Base-by-base conservation (phyloP, 2,329 filamentous ascomycete species). In the Phyllosticta capitalensis region DNA sequence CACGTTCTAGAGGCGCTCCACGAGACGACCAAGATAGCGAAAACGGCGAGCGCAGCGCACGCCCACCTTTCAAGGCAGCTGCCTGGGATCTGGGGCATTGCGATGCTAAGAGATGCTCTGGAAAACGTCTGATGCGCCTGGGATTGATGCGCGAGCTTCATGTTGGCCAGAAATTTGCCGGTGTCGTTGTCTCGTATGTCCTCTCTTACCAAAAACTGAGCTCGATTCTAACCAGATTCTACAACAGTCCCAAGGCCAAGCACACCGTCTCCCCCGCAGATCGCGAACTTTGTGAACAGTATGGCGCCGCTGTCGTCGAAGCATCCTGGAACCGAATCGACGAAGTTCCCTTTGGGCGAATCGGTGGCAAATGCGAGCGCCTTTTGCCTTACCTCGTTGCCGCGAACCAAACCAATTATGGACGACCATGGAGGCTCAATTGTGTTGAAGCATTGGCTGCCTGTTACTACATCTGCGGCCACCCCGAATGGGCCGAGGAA, bases 41-140 rank as follows among this genome's bases (percentile, higher is more conserved):
- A 19, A 65, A 67, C 52, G 67, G 65, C 63, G 66, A 61, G 59
- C 65, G 20, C 55, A 64, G 24, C 67, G 64, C 48, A 63, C 65
- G 45, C 68, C 68, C 57, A 65, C 71, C 61, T 66, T 96, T 92
- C 82, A 95, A 95, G 76, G 92, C 94, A 54, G 94, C 92, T 61
- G 96, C 92, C 73, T 99, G 94, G 94, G 94, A 99, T 70, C 81
- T 99, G 33, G 92, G 92, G 63, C 94, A 99, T 77, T 99, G 94
- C 78, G 94, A 99, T 70, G 90, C 92, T 9, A 97, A 96, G 74
- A 82, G 92, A 66, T 99, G 94, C 76, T 96, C 92, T 0, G 94
- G 94, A 30, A 99, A 99, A 78, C 86, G 90, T 64, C 82, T 99
- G 33, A 96, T 99, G 83, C 86, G 87, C 64, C 83, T 95, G 59